phyloP scores from a whole-genome alignment of 2,329 filamentous ascomycete genomes.

The Penicillium sp. region DNA sequence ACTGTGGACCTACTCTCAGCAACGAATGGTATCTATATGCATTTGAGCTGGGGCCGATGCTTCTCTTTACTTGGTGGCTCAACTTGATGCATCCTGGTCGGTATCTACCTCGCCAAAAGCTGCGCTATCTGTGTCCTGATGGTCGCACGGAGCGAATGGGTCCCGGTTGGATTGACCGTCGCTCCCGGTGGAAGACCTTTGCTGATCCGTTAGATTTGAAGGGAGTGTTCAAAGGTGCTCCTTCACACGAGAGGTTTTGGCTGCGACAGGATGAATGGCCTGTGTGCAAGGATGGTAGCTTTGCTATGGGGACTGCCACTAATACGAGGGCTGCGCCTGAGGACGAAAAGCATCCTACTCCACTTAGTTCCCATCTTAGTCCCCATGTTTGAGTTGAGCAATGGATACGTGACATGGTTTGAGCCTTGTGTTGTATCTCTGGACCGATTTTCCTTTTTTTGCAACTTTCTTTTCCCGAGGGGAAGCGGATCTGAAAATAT shows the following conservation, averaged over 20 bases:
- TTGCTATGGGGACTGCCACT: constrained; percentile 23
- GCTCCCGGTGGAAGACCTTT: constrained; percentile 28
- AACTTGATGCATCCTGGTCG: constrained; percentile 39
- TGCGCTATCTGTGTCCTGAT: constrained; percentile 30
- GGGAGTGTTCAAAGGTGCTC: constrained; percentile 23
- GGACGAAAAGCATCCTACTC: neutral
- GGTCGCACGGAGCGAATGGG: constrained; percentile 30
- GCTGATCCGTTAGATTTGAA: constrained; percentile 29
- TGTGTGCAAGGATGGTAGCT: constrained; percentile 28
- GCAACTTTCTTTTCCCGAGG: too few species aligned
- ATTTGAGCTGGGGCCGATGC: constrained; percentile 38
- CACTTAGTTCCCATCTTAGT: neutral
- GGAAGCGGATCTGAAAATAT: neutral
- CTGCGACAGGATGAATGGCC: constrained; percentile 25
- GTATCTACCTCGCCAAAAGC: constrained; percentile 28
- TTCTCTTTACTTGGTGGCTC: constrained; percentile 36
- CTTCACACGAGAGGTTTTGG: constrained; percentile 32
- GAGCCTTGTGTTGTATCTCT: neutral
- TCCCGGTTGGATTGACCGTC: constrained; percentile 33
- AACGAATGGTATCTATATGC: constrained; percentile 40
- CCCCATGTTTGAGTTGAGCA: too few species aligned
- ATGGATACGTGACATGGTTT: neutral
- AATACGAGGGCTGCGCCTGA: constrained; percentile 8
- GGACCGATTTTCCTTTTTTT: neutral
- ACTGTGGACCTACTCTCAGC: constrained; percentile 27